Conservation (phyloP, 352 stramenopile genomes). For the Globisporangium polare region DNA sequence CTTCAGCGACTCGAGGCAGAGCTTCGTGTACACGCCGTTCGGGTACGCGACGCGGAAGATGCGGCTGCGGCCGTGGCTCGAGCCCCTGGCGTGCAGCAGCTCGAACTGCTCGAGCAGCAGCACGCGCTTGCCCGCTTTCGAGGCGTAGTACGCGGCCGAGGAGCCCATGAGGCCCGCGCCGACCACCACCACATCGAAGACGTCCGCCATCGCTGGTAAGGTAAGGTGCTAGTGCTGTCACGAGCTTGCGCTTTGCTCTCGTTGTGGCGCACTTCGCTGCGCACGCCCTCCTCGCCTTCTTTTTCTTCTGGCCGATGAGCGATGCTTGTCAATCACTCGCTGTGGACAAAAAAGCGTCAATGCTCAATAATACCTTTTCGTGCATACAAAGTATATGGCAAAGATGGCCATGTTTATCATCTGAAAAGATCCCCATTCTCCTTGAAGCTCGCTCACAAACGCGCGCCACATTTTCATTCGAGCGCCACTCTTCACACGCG, state of each 20-base stretch:
- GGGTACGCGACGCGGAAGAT: constrained; percentile 85
- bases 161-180: constrained; percentile 68
- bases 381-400: background rate
- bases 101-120: constrained; percentile 75
- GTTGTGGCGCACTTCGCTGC: background rate
- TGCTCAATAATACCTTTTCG: background rate
- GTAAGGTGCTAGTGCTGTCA: background rate
- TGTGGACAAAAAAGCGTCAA: background rate
- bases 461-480: too few relatives aligned
- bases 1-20: constrained; percentile 57
- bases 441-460: background rate
- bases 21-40: constrained; percentile 60
- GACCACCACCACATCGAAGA: constrained; percentile 51
- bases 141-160: constrained; percentile 49
- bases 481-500: too few relatives aligned
- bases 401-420: background rate
- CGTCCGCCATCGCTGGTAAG: background rate
- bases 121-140: constrained; percentile 38
- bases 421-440: background rate
- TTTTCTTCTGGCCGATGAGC: too few relatives aligned
- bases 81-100: constrained; percentile 57
- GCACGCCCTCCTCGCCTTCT: too few relatives aligned
- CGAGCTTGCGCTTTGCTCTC: background rate
- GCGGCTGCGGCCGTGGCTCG: constrained; percentile 69
- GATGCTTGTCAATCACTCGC: too few relatives aligned